Base-by-base conservation (phyloP, 139 green algal genomes). In the Chloropicon primus region DNA sequence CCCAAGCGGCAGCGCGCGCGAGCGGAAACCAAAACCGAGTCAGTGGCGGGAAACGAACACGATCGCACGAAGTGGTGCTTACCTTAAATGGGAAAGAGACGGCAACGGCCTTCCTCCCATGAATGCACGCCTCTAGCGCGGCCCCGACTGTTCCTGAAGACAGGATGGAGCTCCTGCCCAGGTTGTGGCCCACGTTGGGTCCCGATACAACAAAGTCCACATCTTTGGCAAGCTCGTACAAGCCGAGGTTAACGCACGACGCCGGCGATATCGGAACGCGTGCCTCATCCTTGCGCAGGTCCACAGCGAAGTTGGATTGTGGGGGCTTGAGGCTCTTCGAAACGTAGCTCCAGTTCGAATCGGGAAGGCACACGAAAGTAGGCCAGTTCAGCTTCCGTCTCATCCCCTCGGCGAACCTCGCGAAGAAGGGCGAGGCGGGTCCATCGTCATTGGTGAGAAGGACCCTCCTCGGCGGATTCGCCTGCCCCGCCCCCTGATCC, bases 391-490 rank as follows among this genome's bases (percentile, higher is more conserved):
- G 28, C 25, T 78, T 5, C 21, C 5, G 3, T 3, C 74, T 21
- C 1, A 85, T 26, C 25, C 77, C 27, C 21, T 25, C 25, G 0
- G 81, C 82, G 71, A 72, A 86, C 2, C 74, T 41, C 21, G 80
- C n/a, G 28, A 86, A 86, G 53, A 86, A 86, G 1, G 77, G 72
- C 0, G 79, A 84, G 2, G 77, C 77, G 21, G 82, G 80, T 1
- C 82, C 82, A 77, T 86, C 82, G 27, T 86, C 82, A 71, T 86
- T 86, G 1, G 82, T 86, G 62, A 86, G 73, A 53, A 86, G 24
- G 2, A 86, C 79, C 0, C 79, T 76, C 41, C 41, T 62, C 41
- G 41, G 41, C 10, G 17, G 41, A 17, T 62, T 17, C 10, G 41
- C 41, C 10, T 17, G 41, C 10, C 10, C 41, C 10, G 41, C 5